Evolutionary conservation across 176 grass and related monocot species (phyloP).

Genomic region (Avena eriantha): DNA sequence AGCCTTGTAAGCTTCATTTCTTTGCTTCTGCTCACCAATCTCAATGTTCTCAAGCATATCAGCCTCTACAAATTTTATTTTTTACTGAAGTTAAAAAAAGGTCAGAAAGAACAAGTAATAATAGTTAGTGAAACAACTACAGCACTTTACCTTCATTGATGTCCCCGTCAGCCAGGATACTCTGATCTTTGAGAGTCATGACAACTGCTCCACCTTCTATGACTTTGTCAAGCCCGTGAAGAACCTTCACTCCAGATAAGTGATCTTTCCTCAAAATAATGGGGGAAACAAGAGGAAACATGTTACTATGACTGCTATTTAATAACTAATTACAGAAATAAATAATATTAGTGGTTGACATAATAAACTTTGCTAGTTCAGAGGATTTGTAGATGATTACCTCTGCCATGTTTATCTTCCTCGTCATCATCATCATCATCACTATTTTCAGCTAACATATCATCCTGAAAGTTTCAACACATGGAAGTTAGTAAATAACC

Average conservation of each 20-base stretch:
- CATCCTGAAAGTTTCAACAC: constrained; percentile 63
- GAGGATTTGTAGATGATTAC: constrained; percentile 42
- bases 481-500: constrained; percentile 31
- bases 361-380: background rate
- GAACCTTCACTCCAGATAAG: constrained; percentile 93
- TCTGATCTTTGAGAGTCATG: constrained; percentile 95
- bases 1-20: constrained; percentile 74
- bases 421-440: constrained; percentile 51
- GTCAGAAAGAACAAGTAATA: background rate
- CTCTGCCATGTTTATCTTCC: constrained; percentile 52
- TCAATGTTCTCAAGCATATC: constrained; percentile 98
- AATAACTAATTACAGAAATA: background rate
- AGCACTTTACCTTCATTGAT: constrained; percentile 77
- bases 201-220: constrained; percentile 95
- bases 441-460: constrained; percentile 73
- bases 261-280: constrained; percentile 43
- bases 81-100: constrained; percentile 43
- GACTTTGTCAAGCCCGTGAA: constrained; percentile 96
- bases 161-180: constrained; percentile 78
- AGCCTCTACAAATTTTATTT: constrained; percentile 58
- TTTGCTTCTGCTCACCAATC: constrained; percentile 91
- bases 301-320: constrained; percentile 24
- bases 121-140: background rate
- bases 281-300: constrained; percentile 23
- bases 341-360: background rate